Base-by-base conservation (phyloP, 352 stramenopile genomes). In the Phytophthora pisi region DNA sequence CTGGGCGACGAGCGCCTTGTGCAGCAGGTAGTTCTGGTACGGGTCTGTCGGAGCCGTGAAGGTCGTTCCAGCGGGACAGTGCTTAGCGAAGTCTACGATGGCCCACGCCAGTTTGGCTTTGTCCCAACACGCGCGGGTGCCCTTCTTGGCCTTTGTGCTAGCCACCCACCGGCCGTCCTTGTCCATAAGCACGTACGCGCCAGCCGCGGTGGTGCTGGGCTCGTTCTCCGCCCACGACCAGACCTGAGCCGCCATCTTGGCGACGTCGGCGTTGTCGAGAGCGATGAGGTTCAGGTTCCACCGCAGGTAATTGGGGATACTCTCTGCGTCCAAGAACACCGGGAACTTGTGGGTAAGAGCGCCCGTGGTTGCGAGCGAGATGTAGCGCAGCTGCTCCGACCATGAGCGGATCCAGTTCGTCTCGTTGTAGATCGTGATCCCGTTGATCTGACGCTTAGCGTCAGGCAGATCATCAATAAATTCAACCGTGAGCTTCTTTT, bases 221-320 rank as follows among this genome's bases (percentile, higher is more conserved):
- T 91, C 78, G 9, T 80, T 77, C 49, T 79, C 71, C 2, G 73
- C 78, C 77, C 81, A 91, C 0, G 72, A 79, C 82, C 82, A 91
- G 4, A 85, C 67, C 52, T 81, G 70, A n/a, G 74, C 74, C 5
- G 68, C 58, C 70, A 89, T 84, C 59, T 87, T 85, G 24, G 82
- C 70, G n/a, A 80, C 55, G 34, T 88, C 80, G 2, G 78, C 54
- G 26, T 70, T 72, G 38, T 87, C 80, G 0, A 81, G 61, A 20
- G 78, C 75, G 18, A 91, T 75, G n/a, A 89, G 64, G 51, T 89
- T 86, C 16, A 85, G 24, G 61, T 88, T 86, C 79, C 78, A 87
- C 2, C 80, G 74, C 16, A 88, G 46, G 56, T 77, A 86, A 50
- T 86, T 86, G 34, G 66, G 70, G 0, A 84, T 78, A 47, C 79